Percentiles rank a stretch among this genome's conserved stretches.
Evolutionary conservation across 78 protist genomes (phyloP).

Genomic region (Carpediemonas membranifera): DNA sequence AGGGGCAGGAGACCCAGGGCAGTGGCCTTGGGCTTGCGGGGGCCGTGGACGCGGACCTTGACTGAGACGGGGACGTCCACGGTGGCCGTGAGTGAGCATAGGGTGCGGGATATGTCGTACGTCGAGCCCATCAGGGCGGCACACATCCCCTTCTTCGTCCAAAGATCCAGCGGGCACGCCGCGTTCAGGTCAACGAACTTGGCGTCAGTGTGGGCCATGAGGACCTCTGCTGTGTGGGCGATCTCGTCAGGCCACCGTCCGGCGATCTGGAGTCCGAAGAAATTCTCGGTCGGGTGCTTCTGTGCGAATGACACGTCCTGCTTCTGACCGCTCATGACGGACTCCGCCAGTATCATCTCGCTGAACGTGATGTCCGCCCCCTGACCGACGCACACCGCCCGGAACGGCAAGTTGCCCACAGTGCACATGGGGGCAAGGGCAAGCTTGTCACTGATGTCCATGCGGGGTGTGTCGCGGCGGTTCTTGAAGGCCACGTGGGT

Average conservation of each 20-base stretch:
- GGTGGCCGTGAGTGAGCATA: too few relatives aligned
- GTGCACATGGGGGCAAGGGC: constrained; percentile 92
- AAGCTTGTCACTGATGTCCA: constrained; percentile 62
- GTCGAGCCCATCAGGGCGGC: constrained; percentile 7
- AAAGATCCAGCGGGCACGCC: constrained; percentile 85
- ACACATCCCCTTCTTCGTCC: constrained; percentile 55
- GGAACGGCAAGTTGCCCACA: constrained; percentile 93
- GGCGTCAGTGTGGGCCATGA: too few relatives aligned
- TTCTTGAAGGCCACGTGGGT: too few relatives aligned
- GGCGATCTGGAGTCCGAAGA: constrained; percentile 82
- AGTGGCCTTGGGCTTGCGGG: background rate
- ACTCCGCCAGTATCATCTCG: constrained; percentile 76
- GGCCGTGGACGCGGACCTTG: constrained; percentile 33
- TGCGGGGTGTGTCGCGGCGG: too few relatives aligned
- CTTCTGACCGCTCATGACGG: background rate
- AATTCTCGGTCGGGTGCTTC: constrained; percentile 64
- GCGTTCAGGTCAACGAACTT: constrained; percentile 79
- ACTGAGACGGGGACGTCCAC: too few relatives aligned
- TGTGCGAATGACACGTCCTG: constrained; percentile 43
- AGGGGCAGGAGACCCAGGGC: background rate
- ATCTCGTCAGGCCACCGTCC: constrained; percentile 40
- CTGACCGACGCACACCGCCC: constrained; percentile 60
- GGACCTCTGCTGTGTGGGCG: constrained; percentile 21
- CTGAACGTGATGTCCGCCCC: constrained; percentile 69
- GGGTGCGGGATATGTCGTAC: too few relatives aligned